Evolutionary conservation across 306 rosid species (phyloP), one percentile per base, ranked within the genome.

Genomic region (Hippophae rhamnoides): DNA sequence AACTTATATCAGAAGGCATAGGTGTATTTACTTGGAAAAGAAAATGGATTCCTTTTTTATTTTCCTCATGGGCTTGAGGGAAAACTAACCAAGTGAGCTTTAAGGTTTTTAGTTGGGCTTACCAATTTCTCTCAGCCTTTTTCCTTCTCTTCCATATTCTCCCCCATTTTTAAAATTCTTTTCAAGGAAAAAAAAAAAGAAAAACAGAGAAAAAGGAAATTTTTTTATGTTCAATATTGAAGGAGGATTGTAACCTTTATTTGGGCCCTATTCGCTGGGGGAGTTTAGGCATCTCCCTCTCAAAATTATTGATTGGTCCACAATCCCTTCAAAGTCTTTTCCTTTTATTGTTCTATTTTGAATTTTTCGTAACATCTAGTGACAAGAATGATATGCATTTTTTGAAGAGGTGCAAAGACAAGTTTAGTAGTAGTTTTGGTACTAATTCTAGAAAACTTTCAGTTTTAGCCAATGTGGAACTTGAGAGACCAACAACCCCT

Each of bases 381-480:
- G 40, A 57, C 53, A 51, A 47, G 52, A 41, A 54, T 68, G 71
- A 65, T 62, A 77, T 85, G 81, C 69, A 47, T 63, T 50, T 14
- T 9, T 60, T 74, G 48, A 72, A 79, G 69, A 64, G 61, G 69
- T 69, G 56, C 53, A 47, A 45, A 43, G 60, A 50, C 41, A 75
- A 66, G 55, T 56, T 75, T 3, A 49, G 7, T 67, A n/a, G 12
- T 58, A 59, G n/a, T 61, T 49, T 48, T 62, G 58, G 47, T 41
- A 41, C 59, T 40, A 63, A 51, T 52, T 45, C 9, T 26, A 77
- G 76, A 72, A 50, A 50, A 10, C 66, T 79, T 42, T 82, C 85
- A 10, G 64, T 69, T 61, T 56, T 73, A 48, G 54, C 82, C 40
- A 64, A 50, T 45, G 69, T 48, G 47, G 66, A 62, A 56, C 60